Evolutionary conservation across 345 rosid species (phyloP), one percentile per base, ranked within the genome.

Genomic region (Gossypium thurberi): DNA sequence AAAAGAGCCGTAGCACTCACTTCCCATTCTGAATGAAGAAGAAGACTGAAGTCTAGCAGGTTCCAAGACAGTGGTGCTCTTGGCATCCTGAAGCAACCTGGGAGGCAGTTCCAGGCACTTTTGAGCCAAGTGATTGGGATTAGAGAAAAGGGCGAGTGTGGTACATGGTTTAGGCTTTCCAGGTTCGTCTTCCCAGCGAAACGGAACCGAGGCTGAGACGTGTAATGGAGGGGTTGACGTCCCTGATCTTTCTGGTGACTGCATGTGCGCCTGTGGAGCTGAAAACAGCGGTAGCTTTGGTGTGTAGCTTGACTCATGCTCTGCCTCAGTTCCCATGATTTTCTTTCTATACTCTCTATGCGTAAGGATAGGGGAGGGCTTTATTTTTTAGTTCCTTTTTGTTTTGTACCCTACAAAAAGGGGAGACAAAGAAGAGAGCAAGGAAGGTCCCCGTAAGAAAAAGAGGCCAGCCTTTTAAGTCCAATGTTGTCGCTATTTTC

Each of bases 181-280:
- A 5, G 98, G 97, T 79, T 88, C 84, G 42, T 93, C 93, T 67
- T 93, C 98, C 98, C 98, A 93, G 6, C 86, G 85, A 67, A 93
- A 93, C 5, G 98, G 98, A 63, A 93, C 92, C 6, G 93, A 79
- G 9, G 92, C 97, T 44, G 84, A 76, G 17, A 87, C 72, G 59
- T 82, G 83, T 57, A 82, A 79, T 15, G 97, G 94, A 53, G 98
- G 86, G 51, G 94, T 87, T 68, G 78, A 65, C 82, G 65, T 84
- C 51, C 83, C 83, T 74, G 92, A 82, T 66, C 78, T 82, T 65
- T 87, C 84, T 55, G 97, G 92, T 2, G 94, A 90, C 59, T 76
- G 72, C 21, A 76, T 75, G 18, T 63, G 62, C 15, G 86, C 68
- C 12, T 76, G 78, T 65, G 87, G 74, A 63, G 75, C 77, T 40